Conservation (phyloP, 176 grass and related monocot species). For the Phoenix dactylifera region DNA sequence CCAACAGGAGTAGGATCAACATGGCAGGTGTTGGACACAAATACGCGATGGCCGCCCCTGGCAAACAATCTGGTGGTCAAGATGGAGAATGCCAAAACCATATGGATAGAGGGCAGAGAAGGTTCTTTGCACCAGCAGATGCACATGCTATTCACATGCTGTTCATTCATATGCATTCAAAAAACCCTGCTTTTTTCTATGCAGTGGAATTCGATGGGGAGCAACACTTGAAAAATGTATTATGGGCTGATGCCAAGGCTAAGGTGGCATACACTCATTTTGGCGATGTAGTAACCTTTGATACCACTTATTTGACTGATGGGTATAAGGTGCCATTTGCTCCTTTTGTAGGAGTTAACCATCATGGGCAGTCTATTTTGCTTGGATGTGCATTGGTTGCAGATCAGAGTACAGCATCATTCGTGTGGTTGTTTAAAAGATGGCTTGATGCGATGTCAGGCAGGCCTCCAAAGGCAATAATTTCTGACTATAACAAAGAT, state of each 20-base stretch:
- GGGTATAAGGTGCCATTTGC: not conserved
- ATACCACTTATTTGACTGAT: not conserved
- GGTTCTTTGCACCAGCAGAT: no score
- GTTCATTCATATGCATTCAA: no score
- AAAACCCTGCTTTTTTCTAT: no score
- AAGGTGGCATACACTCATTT: not conserved
- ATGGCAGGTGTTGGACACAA: no score
- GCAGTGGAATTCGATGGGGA: no score
- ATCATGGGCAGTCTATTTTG: not conserved
- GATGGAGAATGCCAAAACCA: no score
- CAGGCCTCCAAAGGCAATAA: not conserved
- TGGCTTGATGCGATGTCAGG: not conserved
- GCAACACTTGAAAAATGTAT: not conserved
- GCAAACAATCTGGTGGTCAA: no score
- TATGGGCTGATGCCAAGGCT: not conserved
- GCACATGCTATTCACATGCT: no score
- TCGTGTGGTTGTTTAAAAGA: not conserved
- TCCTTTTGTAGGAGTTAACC: not conserved
- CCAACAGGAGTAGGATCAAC: no score
- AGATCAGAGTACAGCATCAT: not conserved
- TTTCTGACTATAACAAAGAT: not conserved
- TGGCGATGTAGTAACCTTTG: not conserved
- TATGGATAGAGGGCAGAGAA: no score
- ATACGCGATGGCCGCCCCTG: no score
- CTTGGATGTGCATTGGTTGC: not conserved